phyloP scores from a whole-genome alignment of 108 stramenopile genomes.

The Fragilariopsis cylindrus region DNA sequence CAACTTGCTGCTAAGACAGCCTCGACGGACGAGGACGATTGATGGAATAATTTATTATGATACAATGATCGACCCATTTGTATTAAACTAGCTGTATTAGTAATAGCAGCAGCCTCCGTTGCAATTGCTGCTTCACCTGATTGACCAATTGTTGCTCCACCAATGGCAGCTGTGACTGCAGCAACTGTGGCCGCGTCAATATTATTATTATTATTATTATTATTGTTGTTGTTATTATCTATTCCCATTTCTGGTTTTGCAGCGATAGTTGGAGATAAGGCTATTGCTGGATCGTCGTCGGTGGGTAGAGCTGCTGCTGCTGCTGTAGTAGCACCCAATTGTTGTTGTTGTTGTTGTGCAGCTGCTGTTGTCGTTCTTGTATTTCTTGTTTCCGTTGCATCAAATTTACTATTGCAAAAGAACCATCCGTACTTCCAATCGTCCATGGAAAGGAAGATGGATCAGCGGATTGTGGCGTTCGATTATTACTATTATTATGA shows the following conservation, averaged over 20 bases:
- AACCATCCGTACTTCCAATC: conserved; percentile 52
- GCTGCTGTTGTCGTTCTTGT: conserved; percentile 8
- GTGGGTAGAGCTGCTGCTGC: background rate
- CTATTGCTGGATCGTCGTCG: background rate
- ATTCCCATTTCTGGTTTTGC: background rate
- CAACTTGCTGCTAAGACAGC: conserved; percentile 73
- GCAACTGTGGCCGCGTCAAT: background rate
- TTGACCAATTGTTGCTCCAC: conserved; percentile 10
- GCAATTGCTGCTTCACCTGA: conserved; percentile 1
- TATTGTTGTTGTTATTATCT: background rate
- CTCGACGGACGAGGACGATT: conserved; percentile 64
- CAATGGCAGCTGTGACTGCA: conserved; percentile 32
- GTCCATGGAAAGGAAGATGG: conserved; percentile 43
- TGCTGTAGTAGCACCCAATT: background rate
- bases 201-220: background rate
- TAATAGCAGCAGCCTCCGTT: conserved; percentile 20
- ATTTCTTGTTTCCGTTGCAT: conserved; percentile 38
- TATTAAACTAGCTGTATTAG: conserved; percentile 17
- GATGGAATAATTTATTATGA: conserved; percentile 54
- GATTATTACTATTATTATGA: no score
- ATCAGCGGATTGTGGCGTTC: no score
- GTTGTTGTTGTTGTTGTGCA: conserved; percentile 1
- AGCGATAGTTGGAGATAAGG: background rate
- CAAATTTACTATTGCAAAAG: conserved; percentile 34
- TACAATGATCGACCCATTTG: conserved; percentile 40